Base-by-base conservation (phyloP, 2,329 filamentous ascomycete species). In the Pezicula carpinea region DNA sequence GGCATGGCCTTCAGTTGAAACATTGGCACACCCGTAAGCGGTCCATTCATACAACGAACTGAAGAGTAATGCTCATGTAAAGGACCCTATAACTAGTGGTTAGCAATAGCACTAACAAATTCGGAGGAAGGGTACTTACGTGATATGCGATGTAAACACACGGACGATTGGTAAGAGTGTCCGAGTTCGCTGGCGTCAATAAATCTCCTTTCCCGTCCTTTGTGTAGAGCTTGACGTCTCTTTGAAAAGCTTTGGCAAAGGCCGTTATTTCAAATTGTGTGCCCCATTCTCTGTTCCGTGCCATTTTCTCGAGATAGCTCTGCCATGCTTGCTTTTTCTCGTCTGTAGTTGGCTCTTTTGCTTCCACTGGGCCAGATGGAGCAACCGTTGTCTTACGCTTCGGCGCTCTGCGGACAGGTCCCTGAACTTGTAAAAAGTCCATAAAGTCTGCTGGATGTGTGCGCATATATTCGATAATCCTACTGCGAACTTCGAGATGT, bases 181-280 rank as follows among this genome's bases (percentile, higher is more conserved):
- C 23, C 23, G 23, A 26, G 23, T 10, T 10, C 11, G 23, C 23
- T 10, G 23, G 23, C 3, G 23, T 26, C 23, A 26, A 6, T 6
- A 26, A 26, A 13, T 63, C 58, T 39, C 58, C 59, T 17, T 67
- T 64, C 19, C 61, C 60, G 2, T 62, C 67, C 49, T 65, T 75
- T 51, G 67, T 66, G 53, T 43, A 65, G 81, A 85, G 47, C 86
- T 77, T 55, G 46, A 87, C 78, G 60, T 85, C 76, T 44, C 76
- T 75, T 43, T 76, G 70, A 60, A 75, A 84, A 18, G 75, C 77
- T 47, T 77, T 74, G 22, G 78, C 76, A 64, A 87, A 87, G 5
- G 83, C 83, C 26, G 75, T 73, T 38, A 88, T 76, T 65, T 86
- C 82, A 67, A 83, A 74, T 49, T 85, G 82, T 59, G 83, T 82